Percentiles rank a stretch among this genome's conserved stretches.
phyloP scores from a whole-genome alignment of 805 yeast species.

The Lachancea sp. region DNA sequence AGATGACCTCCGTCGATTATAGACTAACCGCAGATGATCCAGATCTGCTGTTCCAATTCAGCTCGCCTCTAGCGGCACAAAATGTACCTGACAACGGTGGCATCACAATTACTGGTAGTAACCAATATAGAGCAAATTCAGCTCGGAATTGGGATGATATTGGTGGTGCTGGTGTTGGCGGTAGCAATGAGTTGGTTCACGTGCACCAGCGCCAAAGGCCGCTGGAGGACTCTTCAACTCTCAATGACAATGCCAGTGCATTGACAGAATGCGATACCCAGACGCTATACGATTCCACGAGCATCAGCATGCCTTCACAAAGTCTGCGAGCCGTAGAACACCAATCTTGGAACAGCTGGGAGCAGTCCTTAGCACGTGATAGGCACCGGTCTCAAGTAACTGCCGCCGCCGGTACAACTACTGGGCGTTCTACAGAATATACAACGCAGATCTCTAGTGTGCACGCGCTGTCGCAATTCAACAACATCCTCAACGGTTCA shows the following conservation, averaged over 20 bases:
- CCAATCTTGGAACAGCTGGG: no score
- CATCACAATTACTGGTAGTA: no score
- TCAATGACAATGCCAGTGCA: background rate
- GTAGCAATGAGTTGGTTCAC: background rate
- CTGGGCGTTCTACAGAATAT: no score
- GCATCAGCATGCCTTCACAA: background rate
- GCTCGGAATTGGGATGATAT: background rate
- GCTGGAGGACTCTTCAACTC: background rate
- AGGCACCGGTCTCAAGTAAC: background rate
- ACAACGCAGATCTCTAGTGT: background rate
- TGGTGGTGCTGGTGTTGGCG: background rate
- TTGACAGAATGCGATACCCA: no score
- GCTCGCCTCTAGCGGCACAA: conserved; percentile 14
- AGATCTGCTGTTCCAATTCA: conserved; percentile 15
- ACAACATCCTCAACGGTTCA: conserved; percentile 15
- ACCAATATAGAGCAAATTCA: no score
- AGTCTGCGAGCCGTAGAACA: background rate
- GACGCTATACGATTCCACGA: background rate
- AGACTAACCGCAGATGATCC: conserved; percentile 6
- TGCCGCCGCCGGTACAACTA: no score
- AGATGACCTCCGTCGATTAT: conserved; percentile 2
- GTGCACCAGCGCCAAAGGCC: conserved; percentile 1
- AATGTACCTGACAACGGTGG: no score
- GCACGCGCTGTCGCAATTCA: conserved; percentile 12
- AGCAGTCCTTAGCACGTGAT: no score